Evolutionary conservation across 2,329 filamentous ascomycete species (phyloP), one percentile per base, ranked within the genome.

Genomic region (Epichloe brachyelytri): DNA sequence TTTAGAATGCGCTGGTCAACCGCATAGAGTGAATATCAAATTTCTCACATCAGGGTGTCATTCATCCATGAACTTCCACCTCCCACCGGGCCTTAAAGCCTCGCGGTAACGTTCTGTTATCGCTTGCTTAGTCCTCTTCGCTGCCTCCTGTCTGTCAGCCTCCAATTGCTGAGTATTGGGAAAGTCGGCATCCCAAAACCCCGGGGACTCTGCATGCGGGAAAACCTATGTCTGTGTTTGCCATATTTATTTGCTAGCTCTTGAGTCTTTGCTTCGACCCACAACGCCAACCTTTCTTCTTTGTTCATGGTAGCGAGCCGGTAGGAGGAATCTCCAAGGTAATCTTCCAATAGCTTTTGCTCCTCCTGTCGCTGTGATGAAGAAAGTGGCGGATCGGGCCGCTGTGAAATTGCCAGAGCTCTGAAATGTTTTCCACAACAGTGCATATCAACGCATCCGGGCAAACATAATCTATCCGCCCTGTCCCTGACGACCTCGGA

Each of bases 161-260:
- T 79, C 72, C 30, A 83, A 68, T 66, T 96, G 87, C 64, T 97
- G 93, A 1, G 93, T 96, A 26, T 72, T 81, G 1, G 91, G 90
- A 63, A 98, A 95, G 58, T 95, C 91, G 2, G 85, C 78, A 50
- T 87, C 77, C 93, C 93, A 98, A 63, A 88, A 97, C 0, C 89
- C 90, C 2, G 88, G 88, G 93, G 90, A 10, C 85, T 88, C 43
- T 71, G 74, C 55, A 79, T 76, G 48, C 88, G 78, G 53, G 83
- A 78, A 65, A 85, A 89, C 30, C 81, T 76, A 58, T 91, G 79
- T 51, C 85, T 77, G 66, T 96, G 90, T 62, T 77, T 88, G 5
- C 89, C 89, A 63, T 80, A 81, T 54, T 79, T 77, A 60, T 90
- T 83, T 1, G 90, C 85, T 55, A 94, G 71, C 46, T 83, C 74